phyloP scores from a whole-genome alignment of 306 rosid genomes.

The Inga laurina region DNA sequence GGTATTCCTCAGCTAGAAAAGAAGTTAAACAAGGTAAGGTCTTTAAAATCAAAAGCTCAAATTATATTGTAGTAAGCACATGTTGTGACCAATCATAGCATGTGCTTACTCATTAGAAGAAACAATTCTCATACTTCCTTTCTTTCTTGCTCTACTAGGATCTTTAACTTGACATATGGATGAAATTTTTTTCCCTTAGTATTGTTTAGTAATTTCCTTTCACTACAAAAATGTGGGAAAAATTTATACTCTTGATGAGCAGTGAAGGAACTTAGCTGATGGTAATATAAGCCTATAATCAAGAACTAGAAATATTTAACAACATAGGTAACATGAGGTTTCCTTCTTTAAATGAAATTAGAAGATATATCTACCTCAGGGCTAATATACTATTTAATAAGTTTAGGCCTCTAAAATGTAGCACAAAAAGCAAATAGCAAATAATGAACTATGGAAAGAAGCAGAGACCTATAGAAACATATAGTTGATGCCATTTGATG shows the following conservation, averaged over 20 bases:
- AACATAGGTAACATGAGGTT: too few species aligned
- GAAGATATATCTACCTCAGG: too few species aligned
- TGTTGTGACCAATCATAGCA: conserved; percentile 6
- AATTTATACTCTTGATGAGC: not conserved
- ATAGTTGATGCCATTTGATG: conserved; percentile 97
- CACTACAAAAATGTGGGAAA: not conserved
- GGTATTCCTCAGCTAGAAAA: conserved; percentile 96
- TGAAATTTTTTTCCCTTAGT: not conserved
- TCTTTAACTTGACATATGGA: not conserved
- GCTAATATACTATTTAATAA: too few species aligned
- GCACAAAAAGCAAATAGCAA: conserved; percentile 93
- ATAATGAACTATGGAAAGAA: conserved; percentile 93
- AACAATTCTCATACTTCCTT: not conserved
- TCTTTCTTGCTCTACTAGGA: not conserved
- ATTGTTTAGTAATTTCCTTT: not conserved
- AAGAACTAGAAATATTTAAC: too few species aligned
- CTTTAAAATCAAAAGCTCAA: conserved; percentile 23
- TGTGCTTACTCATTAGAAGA: conserved; percentile 2
- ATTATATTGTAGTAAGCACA: conserved; percentile 9
- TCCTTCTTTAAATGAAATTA: too few species aligned
- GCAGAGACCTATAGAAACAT: conserved; percentile 88
- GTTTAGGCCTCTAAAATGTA: conserved; percentile 30
- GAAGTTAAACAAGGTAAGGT: conserved; percentile 88
- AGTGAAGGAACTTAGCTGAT: too few species aligned
- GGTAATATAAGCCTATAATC: too few species aligned